These are phyloP conservation scores for Jatropha podagrica DNA, from an alignment of 441 rosid species.

Conservation along the genomic window DNA sequence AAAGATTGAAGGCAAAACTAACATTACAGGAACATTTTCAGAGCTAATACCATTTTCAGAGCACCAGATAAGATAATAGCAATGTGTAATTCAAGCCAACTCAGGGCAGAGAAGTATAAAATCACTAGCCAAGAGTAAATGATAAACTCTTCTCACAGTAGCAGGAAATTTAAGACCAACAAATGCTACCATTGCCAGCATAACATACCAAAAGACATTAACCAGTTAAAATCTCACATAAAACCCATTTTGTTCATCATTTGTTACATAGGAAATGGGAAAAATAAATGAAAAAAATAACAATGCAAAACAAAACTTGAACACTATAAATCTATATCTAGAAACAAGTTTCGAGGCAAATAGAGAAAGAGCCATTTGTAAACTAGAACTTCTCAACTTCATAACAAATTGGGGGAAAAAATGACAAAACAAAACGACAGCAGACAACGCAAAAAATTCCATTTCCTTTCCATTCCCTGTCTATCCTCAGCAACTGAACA, in stretches of 20 bases:
- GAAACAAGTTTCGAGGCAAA: neutral
- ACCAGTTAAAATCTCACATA: neutral
- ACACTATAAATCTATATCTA: neutral
- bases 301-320: neutral
- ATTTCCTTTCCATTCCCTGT: conserved; percentile 10
- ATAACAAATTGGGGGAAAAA: neutral
- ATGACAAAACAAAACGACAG: neutral
- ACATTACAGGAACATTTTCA: neutral
- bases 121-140: neutral
- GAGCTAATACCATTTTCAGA: neutral
- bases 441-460: neutral
- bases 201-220: neutral
- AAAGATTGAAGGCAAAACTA: neutral
- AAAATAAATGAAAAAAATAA: neutral
- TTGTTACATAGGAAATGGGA: neutral
- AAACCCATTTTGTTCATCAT: neutral
- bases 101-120: neutral
- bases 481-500: conserved; percentile 23
- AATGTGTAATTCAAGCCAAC: neutral
- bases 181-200: neutral
- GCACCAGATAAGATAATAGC: neutral
- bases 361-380: neutral
- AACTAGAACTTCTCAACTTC: neutral
- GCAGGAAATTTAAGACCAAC: neutral
- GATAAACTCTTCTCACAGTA: neutral